Conservation (phyloP, 371 early-diverging fungal genomes). For the Capillidium heterosporum region DNA sequence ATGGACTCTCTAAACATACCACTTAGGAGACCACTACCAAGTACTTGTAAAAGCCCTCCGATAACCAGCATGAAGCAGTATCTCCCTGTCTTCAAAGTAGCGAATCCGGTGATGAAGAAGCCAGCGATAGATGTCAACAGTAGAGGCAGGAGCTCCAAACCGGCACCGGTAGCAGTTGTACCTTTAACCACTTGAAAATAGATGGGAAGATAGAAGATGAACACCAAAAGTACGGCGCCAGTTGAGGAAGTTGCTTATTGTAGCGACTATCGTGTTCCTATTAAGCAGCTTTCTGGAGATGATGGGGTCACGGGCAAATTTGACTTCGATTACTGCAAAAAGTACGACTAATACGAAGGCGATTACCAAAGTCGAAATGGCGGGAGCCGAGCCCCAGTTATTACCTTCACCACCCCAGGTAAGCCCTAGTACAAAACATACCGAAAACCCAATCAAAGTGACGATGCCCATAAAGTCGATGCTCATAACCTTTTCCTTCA, state of each 20-base stretch:
- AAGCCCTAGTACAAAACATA: constrained; percentile 24
- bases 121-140: constrained; percentile 17
- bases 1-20: not conserved
- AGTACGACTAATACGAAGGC: constrained; percentile 19
- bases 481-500: constrained; percentile 28
- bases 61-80: not conserved
- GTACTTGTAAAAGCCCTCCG: not conserved
- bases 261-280: constrained; percentile 20
- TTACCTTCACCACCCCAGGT: constrained; percentile 23
- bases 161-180: constrained; percentile 20
- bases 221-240: constrained; percentile 49
- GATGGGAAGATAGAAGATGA: constrained; percentile 46
- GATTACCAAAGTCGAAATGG: constrained; percentile 26
- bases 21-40: not conserved
- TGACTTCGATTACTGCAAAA: constrained; percentile 24
- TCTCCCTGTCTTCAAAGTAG: constrained; percentile 13
- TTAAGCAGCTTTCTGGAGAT: constrained; percentile 24
- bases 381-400: constrained; percentile 23
- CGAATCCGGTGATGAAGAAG: constrained; percentile 11
- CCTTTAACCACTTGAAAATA: constrained; percentile 25
- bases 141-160: constrained; percentile 32
- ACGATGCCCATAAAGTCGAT: constrained; percentile 39
- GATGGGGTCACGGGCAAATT: constrained; percentile 29
- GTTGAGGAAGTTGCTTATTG: constrained; percentile 26
- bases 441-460: constrained; percentile 16